phyloP scores from a whole-genome alignment of 2,329 filamentous ascomycete species.

The Sordariomycetes sp. region DNA sequence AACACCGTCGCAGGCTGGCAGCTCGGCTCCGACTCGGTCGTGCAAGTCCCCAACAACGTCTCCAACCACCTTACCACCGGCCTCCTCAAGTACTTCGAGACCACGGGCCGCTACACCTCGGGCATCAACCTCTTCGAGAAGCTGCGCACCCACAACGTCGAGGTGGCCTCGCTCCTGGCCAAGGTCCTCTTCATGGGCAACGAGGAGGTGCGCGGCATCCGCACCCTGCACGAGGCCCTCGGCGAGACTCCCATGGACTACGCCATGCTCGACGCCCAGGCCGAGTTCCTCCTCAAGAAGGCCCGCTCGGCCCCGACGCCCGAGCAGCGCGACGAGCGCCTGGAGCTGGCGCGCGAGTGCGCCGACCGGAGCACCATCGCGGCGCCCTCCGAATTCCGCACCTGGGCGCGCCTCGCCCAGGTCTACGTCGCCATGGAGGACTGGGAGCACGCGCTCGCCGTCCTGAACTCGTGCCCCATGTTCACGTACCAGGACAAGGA shows the following conservation, averaged over 20 bases:
- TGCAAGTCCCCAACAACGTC: constrained; percentile 93
- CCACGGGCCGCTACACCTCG: constrained; percentile 85
- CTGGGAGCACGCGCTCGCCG: constrained; percentile 92
- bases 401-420: constrained; percentile 88
- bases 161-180: constrained; percentile 86
- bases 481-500: constrained; percentile 99
- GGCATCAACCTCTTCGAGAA: constrained; percentile 98
- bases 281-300: constrained; percentile 83
- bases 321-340: constrained; percentile 52
- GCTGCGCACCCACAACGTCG: constrained; percentile 77
- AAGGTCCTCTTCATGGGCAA: constrained; percentile 90
- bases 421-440: constrained; percentile 91
- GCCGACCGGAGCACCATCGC: constrained; percentile 92
- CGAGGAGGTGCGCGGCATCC: constrained; percentile 92
- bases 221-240: constrained; percentile 76
- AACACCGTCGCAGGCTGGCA: constrained; percentile 61
- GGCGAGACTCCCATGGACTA: constrained; percentile 96
- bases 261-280: constrained; percentile 88
- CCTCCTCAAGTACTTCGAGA: constrained; percentile 87
- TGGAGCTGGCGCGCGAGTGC: constrained; percentile 81
- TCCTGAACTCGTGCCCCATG: constrained; percentile 97
- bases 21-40: constrained; percentile 89
- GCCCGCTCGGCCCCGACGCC: constrained; percentile 45
- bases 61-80: constrained; percentile 95
- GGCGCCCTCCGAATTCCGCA: constrained; percentile 92